These are phyloP conservation scores for Leishmania braziliensis DNA, from an alignment of 208 protist genomes.

Conservation along the genomic window DNA sequence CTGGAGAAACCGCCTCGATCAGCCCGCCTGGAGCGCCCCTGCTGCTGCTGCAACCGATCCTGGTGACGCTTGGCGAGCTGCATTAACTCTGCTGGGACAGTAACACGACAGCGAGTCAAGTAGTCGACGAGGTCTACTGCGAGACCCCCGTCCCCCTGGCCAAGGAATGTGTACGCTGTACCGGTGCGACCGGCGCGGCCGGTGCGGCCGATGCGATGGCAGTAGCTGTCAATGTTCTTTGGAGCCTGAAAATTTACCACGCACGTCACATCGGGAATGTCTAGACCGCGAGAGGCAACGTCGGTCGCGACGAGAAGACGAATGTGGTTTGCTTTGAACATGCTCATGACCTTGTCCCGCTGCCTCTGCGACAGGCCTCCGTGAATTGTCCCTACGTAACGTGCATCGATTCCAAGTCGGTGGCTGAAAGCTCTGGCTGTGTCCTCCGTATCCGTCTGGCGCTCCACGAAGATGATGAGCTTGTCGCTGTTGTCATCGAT, in stretches of 20 bases:
- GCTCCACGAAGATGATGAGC: constrained; percentile 93
- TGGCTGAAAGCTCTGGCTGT: constrained; percentile 61
- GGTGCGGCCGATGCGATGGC: constrained; percentile 96
- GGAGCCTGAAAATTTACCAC: constrained; percentile 95
- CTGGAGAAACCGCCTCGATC: constrained; percentile 13
- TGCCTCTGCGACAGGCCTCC: constrained; percentile 93
- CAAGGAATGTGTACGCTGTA: constrained; percentile 87
- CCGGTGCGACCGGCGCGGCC: constrained; percentile 89
- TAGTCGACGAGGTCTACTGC: constrained; percentile 75
- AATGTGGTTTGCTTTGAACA: constrained; percentile 89
- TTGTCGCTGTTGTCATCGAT: constrained; percentile 88
- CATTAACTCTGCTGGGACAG: constrained; percentile 50
- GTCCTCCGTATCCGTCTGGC: constrained; percentile 86
- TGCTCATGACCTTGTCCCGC: constrained; percentile 88
- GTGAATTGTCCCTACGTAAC: constrained; percentile 92
- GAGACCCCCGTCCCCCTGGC: constrained; percentile 49
- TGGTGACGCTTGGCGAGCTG: constrained; percentile 45
- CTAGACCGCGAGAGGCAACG: constrained; percentile 94
- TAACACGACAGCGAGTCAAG: constrained; percentile 64
- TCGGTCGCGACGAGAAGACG: constrained; percentile 94
- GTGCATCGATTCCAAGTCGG: constrained; percentile 63
- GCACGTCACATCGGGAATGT: constrained; percentile 94
- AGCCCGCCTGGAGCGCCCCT: background rate
- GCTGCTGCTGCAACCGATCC: constrained; percentile 1
- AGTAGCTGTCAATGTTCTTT: constrained; percentile 93